Evolutionary conservation across 139 green algal species (phyloP), one percentile per base, ranked within the genome.

Genomic region (Desmodesmus armatus): DNA sequence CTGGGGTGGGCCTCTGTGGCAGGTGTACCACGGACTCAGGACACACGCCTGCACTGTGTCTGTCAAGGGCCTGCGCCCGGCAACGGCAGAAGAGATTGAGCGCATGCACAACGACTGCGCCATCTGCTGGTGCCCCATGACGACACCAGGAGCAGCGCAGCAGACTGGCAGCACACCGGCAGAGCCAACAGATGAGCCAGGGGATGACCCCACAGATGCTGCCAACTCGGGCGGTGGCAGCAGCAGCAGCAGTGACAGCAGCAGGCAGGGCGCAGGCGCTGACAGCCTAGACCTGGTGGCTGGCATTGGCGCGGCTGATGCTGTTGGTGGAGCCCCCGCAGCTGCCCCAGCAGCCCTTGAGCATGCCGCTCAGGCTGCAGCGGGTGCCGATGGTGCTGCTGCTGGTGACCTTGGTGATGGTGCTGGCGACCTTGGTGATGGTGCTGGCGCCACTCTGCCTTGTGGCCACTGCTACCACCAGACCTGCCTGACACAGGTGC

Each of bases 401-500:
- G 81, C 41, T 11, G 77, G 66, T 31, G 62, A 76, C 44, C 41
- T 66, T 21, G 67, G 43, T n/a, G 63, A 63, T 31, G 80, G 27
- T 44, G 44, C 39, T 17, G 74, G 51, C 29, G n/a, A 70, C 33
- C 6, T 23, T 13, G n/a, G 19, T 27, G 21, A 70, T 66, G 74
- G 49, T 37, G 71, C 66, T 3, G 90, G 89, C 49, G 92, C 85
- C 78, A 87, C 86, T 15, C 84, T 96, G 81, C 79, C 84, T 3
- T 97, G 94, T 67, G 86, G 93, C 27, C 94, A 97, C 73, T 94
- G 93, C 23, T 97, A 93, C 86, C 94, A 97, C 79, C 62, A 91
- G 19, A 82, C 80, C 33, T 97, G 94, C 91, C 88, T 97, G 55
- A 75, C 81, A 6, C 73, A 69, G 73, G 73, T 80, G 73, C n/a